phyloP scores from a whole-genome alignment of 2,329 filamentous ascomycete species.

The Talaromyces sp. region DNA sequence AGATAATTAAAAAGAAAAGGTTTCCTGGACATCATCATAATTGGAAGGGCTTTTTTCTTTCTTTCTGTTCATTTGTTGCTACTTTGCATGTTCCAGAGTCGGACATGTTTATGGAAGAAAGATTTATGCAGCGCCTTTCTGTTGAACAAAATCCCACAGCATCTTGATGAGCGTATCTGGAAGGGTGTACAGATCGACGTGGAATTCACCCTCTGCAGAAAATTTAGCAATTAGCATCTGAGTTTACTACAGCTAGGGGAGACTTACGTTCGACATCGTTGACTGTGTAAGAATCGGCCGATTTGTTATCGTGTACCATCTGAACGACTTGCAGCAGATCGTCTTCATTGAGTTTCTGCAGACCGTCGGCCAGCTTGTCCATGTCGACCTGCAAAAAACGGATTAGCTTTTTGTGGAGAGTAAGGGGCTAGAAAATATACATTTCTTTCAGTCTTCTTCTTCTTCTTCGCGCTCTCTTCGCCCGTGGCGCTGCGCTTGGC shows the following conservation, averaged over 20 bases:
- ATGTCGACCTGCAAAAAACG: slow-evolving; percentile 63
- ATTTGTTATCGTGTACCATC: slow-evolving; percentile 97
- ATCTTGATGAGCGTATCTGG: slow-evolving; percentile 84
- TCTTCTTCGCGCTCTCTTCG: slow-evolving; percentile 69
- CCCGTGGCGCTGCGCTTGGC: slow-evolving; percentile 55
- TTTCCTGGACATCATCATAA: not conserved
- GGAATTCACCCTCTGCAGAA: slow-evolving; percentile 81
- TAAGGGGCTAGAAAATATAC: slow-evolving; percentile 29
- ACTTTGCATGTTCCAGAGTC: not conserved
- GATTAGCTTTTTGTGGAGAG: not conserved
- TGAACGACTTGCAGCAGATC: slow-evolving; percentile 93
- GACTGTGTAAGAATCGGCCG: slow-evolving; percentile 88
- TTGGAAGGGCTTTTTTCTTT: not conserved
- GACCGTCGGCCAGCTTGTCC: slow-evolving; percentile 90
- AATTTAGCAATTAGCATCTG: not conserved
- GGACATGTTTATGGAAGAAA: not conserved
- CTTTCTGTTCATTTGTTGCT: not conserved
- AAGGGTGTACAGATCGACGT: slow-evolving; percentile 96
- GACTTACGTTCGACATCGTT: slow-evolving; percentile 90
- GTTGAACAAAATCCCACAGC: slow-evolving; percentile 80
- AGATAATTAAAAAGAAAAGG: not conserved
- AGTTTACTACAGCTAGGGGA: not conserved
- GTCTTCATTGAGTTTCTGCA: slow-evolving; percentile 86
- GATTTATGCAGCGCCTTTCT: slow-evolving; percentile 37
- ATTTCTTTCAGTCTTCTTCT: slow-evolving; percentile 62